A percentile compares a stretch with the other conserved stretches of the same genome.
These are phyloP conservation scores for Artomyces pyxidatus DNA, from an alignment of 768 basidiomycete genomes.

Conservation along the genomic window DNA sequence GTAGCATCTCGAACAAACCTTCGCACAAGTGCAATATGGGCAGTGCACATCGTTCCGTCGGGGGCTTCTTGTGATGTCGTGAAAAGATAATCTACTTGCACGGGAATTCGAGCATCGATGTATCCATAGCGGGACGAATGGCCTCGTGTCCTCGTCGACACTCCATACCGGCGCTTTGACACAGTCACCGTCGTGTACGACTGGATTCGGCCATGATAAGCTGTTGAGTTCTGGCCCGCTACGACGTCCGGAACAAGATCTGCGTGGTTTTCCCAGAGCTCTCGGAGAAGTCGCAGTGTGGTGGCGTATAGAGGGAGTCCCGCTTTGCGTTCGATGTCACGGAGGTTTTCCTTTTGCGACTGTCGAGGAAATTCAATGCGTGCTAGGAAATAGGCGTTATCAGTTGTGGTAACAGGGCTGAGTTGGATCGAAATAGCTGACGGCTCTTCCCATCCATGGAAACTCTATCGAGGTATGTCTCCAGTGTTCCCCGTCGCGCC, in stretches of 20 bases:
- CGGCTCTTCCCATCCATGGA: too few relatives aligned
- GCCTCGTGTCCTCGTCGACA: background rate
- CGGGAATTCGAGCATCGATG: background rate
- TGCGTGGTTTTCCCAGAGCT: background rate
- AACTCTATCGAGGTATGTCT: background rate
- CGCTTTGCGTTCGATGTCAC: background rate
- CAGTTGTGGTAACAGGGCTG: too few relatives aligned
- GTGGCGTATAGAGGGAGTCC: background rate
- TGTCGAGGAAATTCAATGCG: background rate
- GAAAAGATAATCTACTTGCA: background rate
- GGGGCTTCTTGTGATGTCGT: background rate
- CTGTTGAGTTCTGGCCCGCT: background rate
- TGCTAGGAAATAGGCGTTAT: background rate
- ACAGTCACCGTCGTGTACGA: background rate
- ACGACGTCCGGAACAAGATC: background rate
- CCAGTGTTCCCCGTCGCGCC: background rate
- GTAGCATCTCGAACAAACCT: background rate
- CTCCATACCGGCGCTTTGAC: background rate
- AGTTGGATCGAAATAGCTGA: too few relatives aligned
- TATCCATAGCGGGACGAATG: background rate
- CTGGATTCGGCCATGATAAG: background rate
- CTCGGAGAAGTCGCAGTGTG: background rate
- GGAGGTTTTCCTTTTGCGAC: background rate
- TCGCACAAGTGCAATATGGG: background rate
- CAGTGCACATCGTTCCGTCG: background rate